phyloP scores from a whole-genome alignment of 1,284 basidiomycete species.

The Fomitopsis schrenkii region DNA sequence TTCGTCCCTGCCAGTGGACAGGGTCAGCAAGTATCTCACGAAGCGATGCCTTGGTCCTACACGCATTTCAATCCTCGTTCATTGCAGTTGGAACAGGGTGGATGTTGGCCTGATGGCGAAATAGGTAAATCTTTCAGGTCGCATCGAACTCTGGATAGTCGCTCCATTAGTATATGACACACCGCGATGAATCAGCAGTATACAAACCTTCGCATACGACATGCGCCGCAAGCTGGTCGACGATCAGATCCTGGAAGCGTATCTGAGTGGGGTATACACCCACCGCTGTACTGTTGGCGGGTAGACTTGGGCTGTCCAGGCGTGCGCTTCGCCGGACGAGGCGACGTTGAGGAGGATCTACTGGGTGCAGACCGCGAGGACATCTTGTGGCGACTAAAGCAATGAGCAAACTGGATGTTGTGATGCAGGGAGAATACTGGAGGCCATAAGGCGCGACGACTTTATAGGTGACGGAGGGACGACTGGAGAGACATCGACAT shows the following conservation, averaged over 20 bases:
- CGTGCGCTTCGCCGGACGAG: slow-evolving; percentile 18
- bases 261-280: slow-evolving; percentile 30
- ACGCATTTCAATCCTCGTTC: slow-evolving; percentile 85
- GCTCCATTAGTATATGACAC: slow-evolving; percentile 4
- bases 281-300: slow-evolving; percentile 23
- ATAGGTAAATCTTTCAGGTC: slow-evolving; percentile 72
- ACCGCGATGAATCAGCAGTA: slow-evolving; percentile 5
- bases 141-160: slow-evolving; percentile 60
- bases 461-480: slow-evolving; percentile 10
- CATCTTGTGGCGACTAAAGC: slow-evolving; percentile 32
- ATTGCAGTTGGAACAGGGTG: slow-evolving; percentile 81
- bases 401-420: slow-evolving; percentile 6
- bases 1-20: slow-evolving; percentile 58
- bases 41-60: slow-evolving; percentile 37
- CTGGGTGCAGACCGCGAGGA: slow-evolving; percentile 34
- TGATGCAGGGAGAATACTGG: slow-evolving; percentile 9
- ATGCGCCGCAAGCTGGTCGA: slow-evolving; percentile 80
- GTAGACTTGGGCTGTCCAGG: slow-evolving; percentile 22
- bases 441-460: slow-evolving; percentile 9
- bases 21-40: background rate
- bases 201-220: slow-evolving; percentile 74
- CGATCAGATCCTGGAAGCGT: slow-evolving; percentile 5
- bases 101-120: slow-evolving; percentile 42
- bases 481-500: slow-evolving; percentile 14
- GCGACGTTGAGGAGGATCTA: slow-evolving; percentile 19